Conservation (phyloP, 306 rosid genomes). For the Fagus crenata region DNA sequence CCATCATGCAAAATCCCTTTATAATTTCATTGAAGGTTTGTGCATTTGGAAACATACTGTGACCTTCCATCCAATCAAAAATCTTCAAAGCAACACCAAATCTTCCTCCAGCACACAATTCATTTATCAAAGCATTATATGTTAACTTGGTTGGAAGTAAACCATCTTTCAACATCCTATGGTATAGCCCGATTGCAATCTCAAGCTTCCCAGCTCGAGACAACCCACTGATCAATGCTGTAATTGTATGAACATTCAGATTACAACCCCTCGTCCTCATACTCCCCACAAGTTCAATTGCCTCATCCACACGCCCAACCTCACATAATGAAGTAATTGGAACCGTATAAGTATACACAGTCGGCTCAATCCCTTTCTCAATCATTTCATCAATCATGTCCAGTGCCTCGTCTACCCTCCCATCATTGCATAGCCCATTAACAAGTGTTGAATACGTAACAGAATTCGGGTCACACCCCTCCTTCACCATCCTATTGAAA, state of each 20-base stretch:
- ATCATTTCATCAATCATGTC: constrained; percentile 44
- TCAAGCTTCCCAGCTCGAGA: constrained; percentile 32
- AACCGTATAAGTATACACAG: constrained; percentile 39
- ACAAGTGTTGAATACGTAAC: constrained; percentile 44
- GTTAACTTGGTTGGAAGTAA: constrained; percentile 40
- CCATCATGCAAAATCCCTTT: constrained; percentile 36
- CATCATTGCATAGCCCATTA: constrained; percentile 43
- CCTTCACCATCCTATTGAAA: constrained; percentile 40
- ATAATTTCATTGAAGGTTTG: constrained; percentile 42
- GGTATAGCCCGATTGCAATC: constrained; percentile 44
- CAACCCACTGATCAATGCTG: constrained; percentile 43
- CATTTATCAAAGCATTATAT: constrained; percentile 42
- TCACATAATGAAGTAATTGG: constrained; percentile 42
- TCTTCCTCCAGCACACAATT: constrained; percentile 36
- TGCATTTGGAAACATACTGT: constrained; percentile 31
- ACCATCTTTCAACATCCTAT: constrained; percentile 41
- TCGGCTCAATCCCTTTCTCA: constrained; percentile 39
- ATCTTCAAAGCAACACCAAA: constrained; percentile 28
- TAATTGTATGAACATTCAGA: constrained; percentile 40
- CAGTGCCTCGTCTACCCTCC: constrained; percentile 42
- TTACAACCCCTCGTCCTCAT: constrained; percentile 38
- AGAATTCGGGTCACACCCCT: constrained; percentile 40
- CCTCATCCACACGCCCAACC: constrained; percentile 33
- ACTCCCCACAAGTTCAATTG: constrained; percentile 36
- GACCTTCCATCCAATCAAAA: constrained; percentile 43